Conservation (phyloP, 1,139 yeast species). For the Yamadazyma triangularis region DNA sequence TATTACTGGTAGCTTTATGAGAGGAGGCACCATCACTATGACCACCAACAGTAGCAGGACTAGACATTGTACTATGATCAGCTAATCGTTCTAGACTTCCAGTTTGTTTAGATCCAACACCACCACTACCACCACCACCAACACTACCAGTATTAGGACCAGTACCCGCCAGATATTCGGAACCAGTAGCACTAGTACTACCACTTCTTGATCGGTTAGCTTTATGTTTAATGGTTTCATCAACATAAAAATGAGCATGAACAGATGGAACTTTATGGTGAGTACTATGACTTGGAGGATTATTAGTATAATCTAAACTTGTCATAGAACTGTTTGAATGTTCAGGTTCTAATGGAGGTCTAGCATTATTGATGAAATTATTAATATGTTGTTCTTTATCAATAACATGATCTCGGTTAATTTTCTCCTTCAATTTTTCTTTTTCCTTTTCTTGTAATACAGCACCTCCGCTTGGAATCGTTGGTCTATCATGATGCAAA, state of each 20-base stretch:
- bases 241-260: constrained; percentile 79
- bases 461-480: constrained; percentile 52
- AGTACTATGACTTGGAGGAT: constrained; percentile 27
- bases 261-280: constrained; percentile 60
- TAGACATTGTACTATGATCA: constrained; percentile 6
- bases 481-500: constrained; percentile 19
- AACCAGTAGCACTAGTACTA: constrained; percentile 22
- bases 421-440: constrained; percentile 9
- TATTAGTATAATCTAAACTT: constrained; percentile 23
- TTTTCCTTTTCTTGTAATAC: constrained; percentile 31
- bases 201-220: constrained; percentile 37
- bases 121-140: constrained; percentile 11
- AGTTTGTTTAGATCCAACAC: constrained; percentile 6
- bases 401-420: constrained; percentile 6
- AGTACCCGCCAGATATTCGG: not conserved
- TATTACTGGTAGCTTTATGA: constrained; percentile 8
- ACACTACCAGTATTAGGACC: constrained; percentile 1
- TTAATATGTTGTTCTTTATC: constrained; percentile 9
- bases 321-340: constrained; percentile 16
- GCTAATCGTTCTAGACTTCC: constrained; percentile 13
- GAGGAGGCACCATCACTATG: too few species aligned
- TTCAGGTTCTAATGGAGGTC: constrained; percentile 13
- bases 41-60: constrained; percentile 8
- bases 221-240: constrained; percentile 60
- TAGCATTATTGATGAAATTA: constrained; percentile 7